Conservation (phyloP, 1,284 basidiomycete genomes). For the Fomitopsis betulina region DNA sequence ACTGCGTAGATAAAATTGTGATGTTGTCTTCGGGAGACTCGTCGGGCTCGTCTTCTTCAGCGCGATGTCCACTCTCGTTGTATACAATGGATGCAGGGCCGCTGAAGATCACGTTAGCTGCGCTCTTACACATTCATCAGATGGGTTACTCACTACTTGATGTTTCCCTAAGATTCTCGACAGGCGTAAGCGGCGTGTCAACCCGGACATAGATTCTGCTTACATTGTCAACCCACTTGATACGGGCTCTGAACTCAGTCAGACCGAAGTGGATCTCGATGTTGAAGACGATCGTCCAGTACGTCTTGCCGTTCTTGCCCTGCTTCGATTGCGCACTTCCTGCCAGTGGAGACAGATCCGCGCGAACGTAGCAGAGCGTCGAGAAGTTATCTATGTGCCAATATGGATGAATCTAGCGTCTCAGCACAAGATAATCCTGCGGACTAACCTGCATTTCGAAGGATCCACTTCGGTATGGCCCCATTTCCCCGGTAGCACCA, state of each 20-base stretch:
- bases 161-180: conserved; percentile 40
- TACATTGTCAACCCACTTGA: conserved; percentile 77
- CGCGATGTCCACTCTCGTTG: conserved; percentile 69
- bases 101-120: conserved; percentile 30
- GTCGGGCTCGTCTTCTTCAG: conserved; percentile 60
- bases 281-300: conserved; percentile 78
- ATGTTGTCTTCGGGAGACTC: conserved; percentile 28
- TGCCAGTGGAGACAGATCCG: conserved; percentile 65
- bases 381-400: conserved; percentile 54
- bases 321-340: conserved; percentile 63
- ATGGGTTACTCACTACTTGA: conserved; percentile 51
- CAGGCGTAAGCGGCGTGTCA: conserved; percentile 2
- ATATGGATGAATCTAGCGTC: neutral
- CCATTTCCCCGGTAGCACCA: conserved; percentile 76
- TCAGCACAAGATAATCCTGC: too few species aligned
- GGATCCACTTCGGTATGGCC: conserved; percentile 66
- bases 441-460: conserved; percentile 49
- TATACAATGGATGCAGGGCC: conserved; percentile 76
- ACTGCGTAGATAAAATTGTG: conserved; percentile 19
- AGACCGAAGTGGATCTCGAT: conserved; percentile 79
- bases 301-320: conserved; percentile 59
- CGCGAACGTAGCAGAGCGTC: conserved; percentile 70
- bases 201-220: conserved; percentile 20
- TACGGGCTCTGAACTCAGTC: conserved; percentile 74
- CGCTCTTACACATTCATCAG: neutral